phyloP scores from a whole-genome alignment of 495 filamentous ascomycete species.

The Patellaria atrata region DNA sequence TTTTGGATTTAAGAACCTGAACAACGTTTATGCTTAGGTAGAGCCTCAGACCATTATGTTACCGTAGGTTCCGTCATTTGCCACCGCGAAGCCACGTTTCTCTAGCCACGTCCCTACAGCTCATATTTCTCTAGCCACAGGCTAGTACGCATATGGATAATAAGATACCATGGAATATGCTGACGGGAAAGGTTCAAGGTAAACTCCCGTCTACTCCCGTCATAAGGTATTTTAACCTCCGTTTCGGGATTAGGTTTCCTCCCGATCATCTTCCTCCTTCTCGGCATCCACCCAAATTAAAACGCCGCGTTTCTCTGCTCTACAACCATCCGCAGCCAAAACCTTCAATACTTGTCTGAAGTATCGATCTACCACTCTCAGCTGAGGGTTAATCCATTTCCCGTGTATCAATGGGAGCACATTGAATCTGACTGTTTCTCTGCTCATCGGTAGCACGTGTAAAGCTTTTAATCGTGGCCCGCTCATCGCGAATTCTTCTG shows the following conservation, averaged over 20 bases:
- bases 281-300: slow-evolving; percentile 13
- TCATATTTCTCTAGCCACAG: too few species aligned
- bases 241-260: background rate
- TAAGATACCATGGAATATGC: too few species aligned
- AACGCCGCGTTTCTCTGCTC: slow-evolving; percentile 15
- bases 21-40: too few species aligned
- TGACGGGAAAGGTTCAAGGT: too few species aligned
- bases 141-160: too few species aligned
- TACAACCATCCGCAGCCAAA: slow-evolving; percentile 11
- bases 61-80: too few species aligned
- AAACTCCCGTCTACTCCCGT: too few species aligned
- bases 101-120: too few species aligned
- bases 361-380: slow-evolving; percentile 22
- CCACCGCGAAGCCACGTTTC: too few species aligned
- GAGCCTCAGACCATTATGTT: too few species aligned
- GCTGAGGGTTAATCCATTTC: slow-evolving; percentile 18
- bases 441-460: slow-evolving; percentile 64
- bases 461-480: slow-evolving; percentile 66
- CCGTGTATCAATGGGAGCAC: slow-evolving; percentile 35
- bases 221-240: too few species aligned
- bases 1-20: too few species aligned
- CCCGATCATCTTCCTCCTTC: background rate
- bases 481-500: slow-evolving; percentile 84
- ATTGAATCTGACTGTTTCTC: slow-evolving; percentile 53
- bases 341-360: slow-evolving; percentile 22